phyloP scores from a whole-genome alignment of 2,329 filamentous ascomycete species.

The Cytospora paraplurivora region DNA sequence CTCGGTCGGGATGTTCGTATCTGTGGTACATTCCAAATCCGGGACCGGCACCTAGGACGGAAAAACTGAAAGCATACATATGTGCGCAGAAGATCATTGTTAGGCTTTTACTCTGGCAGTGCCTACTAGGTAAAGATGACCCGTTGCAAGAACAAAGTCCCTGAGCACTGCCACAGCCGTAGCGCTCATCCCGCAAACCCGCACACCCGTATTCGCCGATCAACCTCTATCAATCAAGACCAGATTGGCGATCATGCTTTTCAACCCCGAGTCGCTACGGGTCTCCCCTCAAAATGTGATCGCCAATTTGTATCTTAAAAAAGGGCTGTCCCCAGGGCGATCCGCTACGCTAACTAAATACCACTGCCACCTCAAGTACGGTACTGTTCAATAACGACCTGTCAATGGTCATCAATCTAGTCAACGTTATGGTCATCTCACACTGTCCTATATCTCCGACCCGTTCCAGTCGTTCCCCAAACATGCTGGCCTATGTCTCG shows the following conservation, averaged over 20 bases:
- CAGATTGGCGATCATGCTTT: constrained; percentile 24
- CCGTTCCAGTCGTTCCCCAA: not conserved
- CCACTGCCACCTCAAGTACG: not conserved
- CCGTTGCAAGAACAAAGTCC: not conserved
- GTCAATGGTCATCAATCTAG: not conserved
- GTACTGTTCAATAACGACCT: not conserved
- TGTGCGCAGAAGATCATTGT: not conserved
- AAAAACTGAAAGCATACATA: no score
- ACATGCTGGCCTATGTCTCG: not conserved
- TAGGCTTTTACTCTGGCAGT: not conserved
- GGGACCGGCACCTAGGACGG: no score
- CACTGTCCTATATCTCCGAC: not conserved
- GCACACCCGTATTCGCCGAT: constrained; percentile 16
- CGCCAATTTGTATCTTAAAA: constrained; percentile 1
- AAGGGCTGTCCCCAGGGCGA: constrained; percentile 2
- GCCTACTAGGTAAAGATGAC: no score
- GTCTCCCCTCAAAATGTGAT: not conserved
- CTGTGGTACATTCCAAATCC: no score
- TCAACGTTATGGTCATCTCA: not conserved
- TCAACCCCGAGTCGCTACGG: not conserved
- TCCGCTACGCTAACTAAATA: not conserved
- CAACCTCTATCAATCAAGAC: constrained; percentile 24
- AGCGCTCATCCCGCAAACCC: constrained; percentile 6
- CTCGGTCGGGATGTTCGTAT: no score
- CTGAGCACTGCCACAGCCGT: constrained; percentile 24